A percentile compares a stretch with the other conserved stretches of the same genome.
phyloP scores from a whole-genome alignment of 768 basidiomycete genomes.

The Boletus vermiculosoides region DNA sequence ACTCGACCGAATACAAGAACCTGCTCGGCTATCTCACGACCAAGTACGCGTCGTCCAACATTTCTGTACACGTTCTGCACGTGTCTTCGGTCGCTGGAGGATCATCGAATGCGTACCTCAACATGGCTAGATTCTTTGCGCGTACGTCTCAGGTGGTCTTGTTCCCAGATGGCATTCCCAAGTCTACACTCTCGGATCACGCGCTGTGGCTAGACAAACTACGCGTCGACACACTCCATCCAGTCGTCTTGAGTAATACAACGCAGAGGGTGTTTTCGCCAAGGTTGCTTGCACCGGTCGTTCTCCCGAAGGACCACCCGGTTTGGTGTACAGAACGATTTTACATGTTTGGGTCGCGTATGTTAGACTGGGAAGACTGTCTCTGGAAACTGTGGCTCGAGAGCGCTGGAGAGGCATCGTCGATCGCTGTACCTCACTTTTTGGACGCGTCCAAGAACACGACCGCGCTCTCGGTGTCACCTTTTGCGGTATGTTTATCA shows the following conservation, averaged over 20 bases:
- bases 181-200: slow-evolving; percentile 15
- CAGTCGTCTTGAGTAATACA: slow-evolving; percentile 30
- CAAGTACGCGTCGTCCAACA: slow-evolving; percentile 14
- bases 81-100: slow-evolving; percentile 35
- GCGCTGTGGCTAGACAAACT: slow-evolving; percentile 17
- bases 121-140: slow-evolving; percentile 62
- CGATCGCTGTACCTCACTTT: slow-evolving; percentile 15
- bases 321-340: slow-evolving; percentile 65
- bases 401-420: slow-evolving; percentile 42
- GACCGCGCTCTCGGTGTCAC: slow-evolving; percentile 13
- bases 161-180: slow-evolving; percentile 47
- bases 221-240: slow-evolving; percentile 13
- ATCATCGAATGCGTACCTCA: slow-evolving; percentile 55
- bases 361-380: slow-evolving; percentile 61
- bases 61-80: slow-evolving; percentile 51
- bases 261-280: slow-evolving; percentile 39
- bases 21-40: slow-evolving; percentile 19
- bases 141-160: slow-evolving; percentile 46
- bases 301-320: slow-evolving; percentile 43
- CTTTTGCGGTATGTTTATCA: slow-evolving; percentile 19
- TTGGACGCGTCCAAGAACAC: slow-evolving; percentile 5
- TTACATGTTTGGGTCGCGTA: slow-evolving; percentile 44
- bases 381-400: slow-evolving; percentile 65
- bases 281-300: slow-evolving; percentile 43
- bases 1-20: slow-evolving; percentile 22